phyloP scores from a whole-genome alignment of 169 alveolate genomes.

The Eimeria praecox region DNA sequence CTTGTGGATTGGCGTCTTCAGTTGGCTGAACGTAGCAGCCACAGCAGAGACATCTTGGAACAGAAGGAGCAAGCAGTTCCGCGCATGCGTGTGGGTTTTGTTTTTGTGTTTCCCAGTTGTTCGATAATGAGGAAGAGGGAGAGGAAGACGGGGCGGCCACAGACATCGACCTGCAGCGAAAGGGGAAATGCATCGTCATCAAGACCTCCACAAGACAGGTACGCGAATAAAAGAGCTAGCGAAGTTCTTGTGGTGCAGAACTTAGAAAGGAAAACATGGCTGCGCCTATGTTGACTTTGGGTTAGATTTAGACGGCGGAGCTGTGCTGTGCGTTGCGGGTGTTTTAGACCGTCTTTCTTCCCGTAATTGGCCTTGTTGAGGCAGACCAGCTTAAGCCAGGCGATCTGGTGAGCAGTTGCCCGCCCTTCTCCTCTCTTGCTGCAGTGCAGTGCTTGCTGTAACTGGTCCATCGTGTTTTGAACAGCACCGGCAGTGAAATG shows the following conservation, averaged over 20 bases:
- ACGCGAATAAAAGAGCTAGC: background rate
- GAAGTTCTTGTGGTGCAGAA: background rate
- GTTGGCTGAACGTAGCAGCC: background rate
- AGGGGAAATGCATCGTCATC: constrained; percentile 93
- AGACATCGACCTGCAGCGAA: constrained; percentile 85
- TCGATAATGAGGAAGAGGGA: constrained; percentile 83
- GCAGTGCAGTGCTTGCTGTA: background rate
- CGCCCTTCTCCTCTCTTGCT: background rate
- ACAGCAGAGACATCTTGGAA: background rate
- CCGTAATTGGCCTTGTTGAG: constrained; percentile 98
- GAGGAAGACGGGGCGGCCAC: constrained; percentile 84
- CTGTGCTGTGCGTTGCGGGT: constrained; percentile 6
- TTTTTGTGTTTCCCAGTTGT: constrained; percentile 15
- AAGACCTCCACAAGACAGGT: constrained; percentile 96
- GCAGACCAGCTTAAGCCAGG: constrained; percentile 94
- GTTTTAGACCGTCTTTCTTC: constrained; percentile 97
- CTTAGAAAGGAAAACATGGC: background rate
- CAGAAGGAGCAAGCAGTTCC: background rate
- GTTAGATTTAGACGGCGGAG: background rate
- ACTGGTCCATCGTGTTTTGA: background rate
- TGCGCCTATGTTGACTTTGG: background rate
- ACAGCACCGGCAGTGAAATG: background rate
- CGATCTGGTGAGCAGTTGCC: constrained; percentile 61
- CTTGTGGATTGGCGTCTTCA: background rate
- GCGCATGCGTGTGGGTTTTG: background rate